Conservation (phyloP, 179 eudicot genomes). For the Actinidia arguta region DNA sequence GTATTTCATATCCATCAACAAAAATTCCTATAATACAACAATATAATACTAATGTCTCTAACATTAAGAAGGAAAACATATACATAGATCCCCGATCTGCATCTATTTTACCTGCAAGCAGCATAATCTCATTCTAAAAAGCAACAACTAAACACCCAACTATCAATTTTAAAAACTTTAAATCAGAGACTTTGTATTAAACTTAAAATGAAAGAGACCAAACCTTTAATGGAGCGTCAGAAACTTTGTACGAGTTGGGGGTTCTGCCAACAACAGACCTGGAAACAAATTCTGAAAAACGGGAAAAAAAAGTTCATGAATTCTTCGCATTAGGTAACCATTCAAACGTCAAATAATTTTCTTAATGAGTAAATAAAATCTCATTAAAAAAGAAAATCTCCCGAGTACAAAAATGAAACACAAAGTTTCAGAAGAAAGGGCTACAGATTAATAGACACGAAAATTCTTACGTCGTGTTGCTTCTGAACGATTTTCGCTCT, state of each 20-base stretch:
- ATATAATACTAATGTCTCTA: too few relatives aligned
- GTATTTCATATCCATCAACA: too few relatives aligned
- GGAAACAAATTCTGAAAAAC: conserved; percentile 51
- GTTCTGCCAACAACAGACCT: conserved; percentile 54
- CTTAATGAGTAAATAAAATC: too few relatives aligned
- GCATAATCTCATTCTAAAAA: neutral
- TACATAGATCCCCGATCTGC: conserved; percentile 15
- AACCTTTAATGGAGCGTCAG: conserved; percentile 42
- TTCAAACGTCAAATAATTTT: neutral
- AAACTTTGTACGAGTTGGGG: conserved; percentile 46
- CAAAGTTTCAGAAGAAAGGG: neutral
- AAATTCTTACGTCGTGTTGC: conserved; percentile 37
- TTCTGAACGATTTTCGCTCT: conserved; percentile 45
- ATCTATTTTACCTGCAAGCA: conserved; percentile 20
- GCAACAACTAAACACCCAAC: neutral
- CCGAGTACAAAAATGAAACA: neutral
- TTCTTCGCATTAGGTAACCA: neutral
- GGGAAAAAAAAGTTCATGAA: too few relatives aligned
- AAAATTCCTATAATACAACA: too few relatives aligned
- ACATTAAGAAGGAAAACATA: too few relatives aligned
- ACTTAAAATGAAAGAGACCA: neutral
- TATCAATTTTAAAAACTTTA: neutral
- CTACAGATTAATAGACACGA: neutral
- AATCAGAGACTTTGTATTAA: neutral
- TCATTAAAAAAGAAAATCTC: too few relatives aligned